Evolutionary conservation across 1,139 yeast species (phyloP), one percentile per base, ranked within the genome.

Genomic region (Taiozyma sp.): DNA sequence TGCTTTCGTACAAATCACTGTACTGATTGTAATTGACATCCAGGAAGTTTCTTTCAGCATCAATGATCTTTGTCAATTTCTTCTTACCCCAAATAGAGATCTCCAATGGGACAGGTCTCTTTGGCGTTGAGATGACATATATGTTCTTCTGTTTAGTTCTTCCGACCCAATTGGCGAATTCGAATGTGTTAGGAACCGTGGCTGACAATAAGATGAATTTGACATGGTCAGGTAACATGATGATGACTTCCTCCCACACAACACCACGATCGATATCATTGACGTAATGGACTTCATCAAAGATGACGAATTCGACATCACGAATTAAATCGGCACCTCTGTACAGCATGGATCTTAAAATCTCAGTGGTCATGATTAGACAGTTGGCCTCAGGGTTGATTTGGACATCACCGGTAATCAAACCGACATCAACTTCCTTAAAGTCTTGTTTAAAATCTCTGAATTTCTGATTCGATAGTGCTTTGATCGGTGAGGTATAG

Each of bases 181-280:
- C 99, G 74, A 83, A 88, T 0, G 99, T 95, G 66, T 93, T 93
- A 8, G 99, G 99, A 13, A 93, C 97, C 0, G 99, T 93, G 2
- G 99, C 99, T 4, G 97, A 91, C 44, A 92, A 72, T 50, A 92
- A 74, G 54, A 92, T 90, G 64, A 87, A 87, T 61, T 89, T 91
- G 49, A 93, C 96, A 68, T 92, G 96, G 57, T 92, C 97, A 1
- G 99, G 99, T 45, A 93, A 75, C 90, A 93, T 84, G 59, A 93
- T 93, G 55, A 93, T 93, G 9, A 95, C 96, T 68, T 93, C 99
- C 70, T 93, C 99, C 99, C 99, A 93, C 8, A 93, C 99, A 36
- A 93, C 99, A 65, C 99, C 99, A 68, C 99, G 81, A 64, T 91
- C 97, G 53, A 89, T 87, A 71, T 93, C 99, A 64, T 93, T 91